These are phyloP conservation scores for Podila horticola DNA, from an alignment of 192 early-diverging fungal species.

Conservation along the genomic window DNA sequence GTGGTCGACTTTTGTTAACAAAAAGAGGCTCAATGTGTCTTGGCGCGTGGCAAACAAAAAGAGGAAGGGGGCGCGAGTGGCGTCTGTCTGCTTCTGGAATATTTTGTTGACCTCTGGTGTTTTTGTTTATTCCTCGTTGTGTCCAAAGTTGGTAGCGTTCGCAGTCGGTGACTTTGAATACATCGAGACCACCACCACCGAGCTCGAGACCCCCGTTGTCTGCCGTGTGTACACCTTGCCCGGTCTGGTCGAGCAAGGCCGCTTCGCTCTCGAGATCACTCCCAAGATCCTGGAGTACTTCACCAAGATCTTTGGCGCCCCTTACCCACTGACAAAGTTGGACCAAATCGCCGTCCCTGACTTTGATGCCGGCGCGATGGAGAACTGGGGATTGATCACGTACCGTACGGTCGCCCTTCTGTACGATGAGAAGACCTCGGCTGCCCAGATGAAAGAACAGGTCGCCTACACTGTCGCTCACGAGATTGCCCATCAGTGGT, in stretches of 20 bases:
- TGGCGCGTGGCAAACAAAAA: too few relatives aligned
- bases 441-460: conserved; percentile 66
- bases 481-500: conserved; percentile 89
- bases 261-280: conserved; percentile 77
- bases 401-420: conserved; percentile 77
- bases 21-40: too few relatives aligned
- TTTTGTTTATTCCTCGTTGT: background rate
- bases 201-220: conserved; percentile 30
- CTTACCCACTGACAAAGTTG: conserved; percentile 81
- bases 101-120: background rate
- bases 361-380: conserved; percentile 85
- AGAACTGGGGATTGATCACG: conserved; percentile 90
- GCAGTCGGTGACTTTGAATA: conserved; percentile 83
- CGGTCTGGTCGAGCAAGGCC: conserved; percentile 69
- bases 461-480: conserved; percentile 80
- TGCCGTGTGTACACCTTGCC: conserved; percentile 78
- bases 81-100: too few relatives aligned
- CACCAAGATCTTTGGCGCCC: conserved; percentile 72
- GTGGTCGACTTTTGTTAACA: too few relatives aligned
- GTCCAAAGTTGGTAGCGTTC: conserved; percentile 68
- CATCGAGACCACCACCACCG: conserved; percentile 67
- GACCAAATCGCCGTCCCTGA: conserved; percentile 83
- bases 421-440: conserved; percentile 63
- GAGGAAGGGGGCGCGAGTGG: too few relatives aligned
- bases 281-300: conserved; percentile 75